Evolutionary conservation across 2,329 filamentous ascomycete genomes (phyloP).

Genomic region (Penicillium olsonii): DNA sequence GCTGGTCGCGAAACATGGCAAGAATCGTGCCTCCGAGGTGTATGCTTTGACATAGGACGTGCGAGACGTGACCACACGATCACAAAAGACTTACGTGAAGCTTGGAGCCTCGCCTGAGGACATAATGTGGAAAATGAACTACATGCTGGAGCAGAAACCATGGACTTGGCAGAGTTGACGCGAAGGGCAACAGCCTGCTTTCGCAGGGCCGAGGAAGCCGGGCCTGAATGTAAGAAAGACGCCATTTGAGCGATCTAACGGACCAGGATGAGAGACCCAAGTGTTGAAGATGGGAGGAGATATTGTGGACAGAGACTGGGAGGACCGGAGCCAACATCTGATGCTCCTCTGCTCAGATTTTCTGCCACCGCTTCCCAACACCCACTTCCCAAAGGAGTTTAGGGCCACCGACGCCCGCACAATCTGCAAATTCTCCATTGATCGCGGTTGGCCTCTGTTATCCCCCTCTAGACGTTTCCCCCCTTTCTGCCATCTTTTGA

Average conservation of each 20-base stretch:
- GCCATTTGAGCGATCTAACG: slow-evolving; percentile 28
- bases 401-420: slow-evolving; percentile 33
- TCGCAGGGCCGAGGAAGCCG: slow-evolving; percentile 37
- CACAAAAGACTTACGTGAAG: slow-evolving; percentile 31
- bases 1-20: slow-evolving; percentile 4
- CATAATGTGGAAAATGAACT: slow-evolving; percentile 34
- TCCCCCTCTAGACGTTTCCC: slow-evolving; percentile 17
- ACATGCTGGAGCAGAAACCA: slow-evolving; percentile 32
- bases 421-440: slow-evolving; percentile 29
- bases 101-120: slow-evolving; percentile 27
- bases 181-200: slow-evolving; percentile 35
- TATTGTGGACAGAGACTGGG: slow-evolving; percentile 1
- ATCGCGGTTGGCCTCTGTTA: slow-evolving; percentile 22
- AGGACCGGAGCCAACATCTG: slow-evolving; percentile 9
- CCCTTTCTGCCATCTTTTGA: slow-evolving; percentile 20
- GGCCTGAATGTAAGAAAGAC: slow-evolving; percentile 32
- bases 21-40: neutral
- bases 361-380: slow-evolving; percentile 25
- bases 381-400: slow-evolving; percentile 26
- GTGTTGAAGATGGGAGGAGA: slow-evolving; percentile 7
- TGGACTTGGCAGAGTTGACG: slow-evolving; percentile 27
- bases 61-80: neutral
- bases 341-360: slow-evolving; percentile 24
- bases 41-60: neutral
- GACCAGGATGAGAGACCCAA: slow-evolving; percentile 7